phyloP scores from a whole-genome alignment of 2,329 filamentous ascomycete species.

The Venturia nashicola region DNA sequence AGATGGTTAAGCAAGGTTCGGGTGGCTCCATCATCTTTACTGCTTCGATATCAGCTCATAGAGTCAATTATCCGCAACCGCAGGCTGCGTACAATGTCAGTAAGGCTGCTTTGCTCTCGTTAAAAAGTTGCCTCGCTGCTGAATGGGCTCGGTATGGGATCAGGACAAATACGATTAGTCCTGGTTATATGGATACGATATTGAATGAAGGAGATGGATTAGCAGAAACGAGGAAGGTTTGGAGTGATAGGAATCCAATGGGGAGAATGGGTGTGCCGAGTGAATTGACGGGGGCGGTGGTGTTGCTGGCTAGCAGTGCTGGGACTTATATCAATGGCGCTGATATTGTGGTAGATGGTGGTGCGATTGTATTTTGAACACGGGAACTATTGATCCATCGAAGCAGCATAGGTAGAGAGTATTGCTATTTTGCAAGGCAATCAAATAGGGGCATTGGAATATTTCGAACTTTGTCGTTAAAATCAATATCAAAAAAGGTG shows the following conservation, averaged over 20 bases:
- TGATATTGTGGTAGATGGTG: conserved; percentile 53
- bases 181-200: conserved; percentile 78
- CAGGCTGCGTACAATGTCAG: conserved; percentile 75
- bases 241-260: conserved; percentile 25
- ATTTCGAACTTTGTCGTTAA: no score
- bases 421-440: no score
- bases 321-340: conserved; percentile 58
- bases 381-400: neutral
- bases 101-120: conserved; percentile 68
- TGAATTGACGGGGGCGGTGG: conserved; percentile 25
- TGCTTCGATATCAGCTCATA: conserved; percentile 40
- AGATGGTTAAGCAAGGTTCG: conserved; percentile 38
- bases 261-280: conserved; percentile 26
- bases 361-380: conserved; percentile 6
- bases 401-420: neutral
- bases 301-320: conserved; percentile 28
- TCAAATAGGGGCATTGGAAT: no score
- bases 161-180: conserved; percentile 73
- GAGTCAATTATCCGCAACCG: conserved; percentile 50
- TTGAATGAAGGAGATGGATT: conserved; percentile 43
- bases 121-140: conserved; percentile 68
- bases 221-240: conserved; percentile 20
- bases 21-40: conserved; percentile 55
- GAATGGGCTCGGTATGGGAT: conserved; percentile 77
- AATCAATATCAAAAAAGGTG: no score